A percentile compares a stretch with the other conserved stretches of the same genome.
phyloP scores from a whole-genome alignment of 768 basidiomycete genomes.

The Mycena alexandri region DNA sequence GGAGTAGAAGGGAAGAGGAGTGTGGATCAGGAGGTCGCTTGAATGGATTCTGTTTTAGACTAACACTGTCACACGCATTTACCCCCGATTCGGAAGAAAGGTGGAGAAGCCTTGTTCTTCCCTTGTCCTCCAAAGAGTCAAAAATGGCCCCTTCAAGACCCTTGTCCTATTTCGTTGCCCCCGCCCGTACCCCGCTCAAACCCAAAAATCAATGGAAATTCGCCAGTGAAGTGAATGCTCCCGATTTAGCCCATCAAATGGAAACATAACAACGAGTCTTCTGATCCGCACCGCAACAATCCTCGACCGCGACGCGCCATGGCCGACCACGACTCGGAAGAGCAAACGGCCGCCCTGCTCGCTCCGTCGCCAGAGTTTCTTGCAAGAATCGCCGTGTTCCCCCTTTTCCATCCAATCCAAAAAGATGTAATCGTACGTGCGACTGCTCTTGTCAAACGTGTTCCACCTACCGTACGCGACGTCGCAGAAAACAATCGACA shows the following conservation, averaged over 20 bases:
- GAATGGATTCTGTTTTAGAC: too few species aligned
- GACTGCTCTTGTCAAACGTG: slow-evolving; percentile 9
- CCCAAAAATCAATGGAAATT: slow-evolving; percentile 14
- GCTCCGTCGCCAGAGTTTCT: slow-evolving; percentile 71
- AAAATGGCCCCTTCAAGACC: too few species aligned
- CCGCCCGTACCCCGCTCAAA: neutral
- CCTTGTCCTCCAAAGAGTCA: neutral
- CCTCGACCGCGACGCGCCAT: too few species aligned
- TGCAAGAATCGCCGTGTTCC: slow-evolving; percentile 79
- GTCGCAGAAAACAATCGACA: slow-evolving; percentile 67
- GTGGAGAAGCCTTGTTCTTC: neutral
- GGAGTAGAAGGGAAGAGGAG: slow-evolving; percentile 33
- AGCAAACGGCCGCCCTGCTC: slow-evolving; percentile 55
- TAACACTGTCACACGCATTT: neutral
- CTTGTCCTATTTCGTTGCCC: neutral
- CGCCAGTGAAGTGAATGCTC: neutral
- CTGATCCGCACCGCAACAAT: slow-evolving; percentile 9
- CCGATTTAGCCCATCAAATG: neutral
- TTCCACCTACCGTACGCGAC: slow-evolving; percentile 30
- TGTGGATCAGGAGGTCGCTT: slow-evolving; percentile 25
- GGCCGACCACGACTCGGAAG: slow-evolving; percentile 62
- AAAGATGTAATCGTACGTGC: slow-evolving; percentile 74
- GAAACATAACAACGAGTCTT: too few species aligned
- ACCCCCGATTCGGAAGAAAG: neutral
- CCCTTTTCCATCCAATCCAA: slow-evolving; percentile 81